These are phyloP conservation scores for Ustilago cynodontis DNA, from an alignment of 1,284 basidiomycete genomes.

Conservation along the genomic window DNA sequence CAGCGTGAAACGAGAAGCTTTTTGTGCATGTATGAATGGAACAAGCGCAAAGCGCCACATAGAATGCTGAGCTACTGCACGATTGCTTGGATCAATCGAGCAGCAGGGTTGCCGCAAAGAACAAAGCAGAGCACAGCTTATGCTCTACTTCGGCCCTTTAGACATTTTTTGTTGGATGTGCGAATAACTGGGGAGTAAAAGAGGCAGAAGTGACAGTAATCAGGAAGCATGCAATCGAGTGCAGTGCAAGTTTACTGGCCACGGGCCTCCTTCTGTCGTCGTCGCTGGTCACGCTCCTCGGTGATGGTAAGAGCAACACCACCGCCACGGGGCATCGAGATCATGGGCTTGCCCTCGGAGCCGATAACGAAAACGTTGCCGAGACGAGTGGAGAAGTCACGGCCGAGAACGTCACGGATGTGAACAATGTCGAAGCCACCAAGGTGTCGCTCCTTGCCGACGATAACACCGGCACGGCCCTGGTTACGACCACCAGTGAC, in stretches of 20 bases:
- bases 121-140: conserved; percentile 4
- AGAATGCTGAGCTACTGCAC: conserved; percentile 11
- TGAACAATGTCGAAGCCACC: conserved; percentile 91
- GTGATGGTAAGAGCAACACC: conserved; percentile 83
- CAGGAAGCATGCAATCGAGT: conserved; percentile 13
- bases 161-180: conserved; percentile 25
- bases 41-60: conserved; percentile 19
- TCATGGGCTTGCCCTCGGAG: conserved; percentile 92
- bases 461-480: conserved; percentile 95
- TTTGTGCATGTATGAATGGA: conserved; percentile 13
- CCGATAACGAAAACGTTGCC: conserved; percentile 99
- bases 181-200: background rate
- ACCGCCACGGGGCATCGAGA: conserved; percentile 98
- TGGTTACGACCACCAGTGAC: conserved; percentile 99
- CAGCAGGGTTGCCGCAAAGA: conserved; percentile 20
- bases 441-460: conserved; percentile 94
- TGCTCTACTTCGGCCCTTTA: background rate
- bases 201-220: conserved; percentile 13
- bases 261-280: conserved; percentile 64
- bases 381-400: conserved; percentile 80
- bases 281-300: conserved; percentile 71
- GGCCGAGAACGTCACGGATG: conserved; percentile 93
- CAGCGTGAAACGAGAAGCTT: conserved; percentile 5
- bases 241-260: conserved; percentile 40
- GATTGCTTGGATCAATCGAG: background rate